A percentile compares a stretch with the other conserved stretches of the same genome.
These are phyloP conservation scores for Xylaria longipes DNA, from an alignment of 495 filamentous ascomycete genomes.

Conservation along the genomic window DNA sequence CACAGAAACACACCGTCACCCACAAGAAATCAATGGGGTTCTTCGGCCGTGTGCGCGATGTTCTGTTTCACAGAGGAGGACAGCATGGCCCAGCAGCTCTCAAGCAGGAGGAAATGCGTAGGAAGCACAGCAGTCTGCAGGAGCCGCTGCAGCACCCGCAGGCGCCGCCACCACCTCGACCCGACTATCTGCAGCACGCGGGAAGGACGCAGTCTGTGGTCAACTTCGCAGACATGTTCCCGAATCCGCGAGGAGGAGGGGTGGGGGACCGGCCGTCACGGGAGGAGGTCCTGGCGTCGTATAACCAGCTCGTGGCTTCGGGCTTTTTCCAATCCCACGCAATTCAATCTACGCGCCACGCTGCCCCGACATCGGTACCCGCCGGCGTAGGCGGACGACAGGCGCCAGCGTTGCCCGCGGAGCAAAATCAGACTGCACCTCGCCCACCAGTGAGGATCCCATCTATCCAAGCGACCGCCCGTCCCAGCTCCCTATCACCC, in stretches of 20 bases:
- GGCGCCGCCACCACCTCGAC: slow-evolving; percentile 23
- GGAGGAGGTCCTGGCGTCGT: slow-evolving; percentile 54
- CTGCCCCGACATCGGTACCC: slow-evolving; percentile 25
- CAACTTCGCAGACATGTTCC: slow-evolving; percentile 30
- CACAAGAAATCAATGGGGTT: slow-evolving; percentile 40
- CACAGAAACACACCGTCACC: slow-evolving; percentile 22
- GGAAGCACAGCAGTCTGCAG: slow-evolving; percentile 37
- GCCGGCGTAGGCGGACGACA: slow-evolving; percentile 24
- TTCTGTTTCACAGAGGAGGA: slow-evolving; percentile 25
- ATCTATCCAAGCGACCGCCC: slow-evolving; percentile 24
- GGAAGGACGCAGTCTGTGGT: slow-evolving; percentile 40
- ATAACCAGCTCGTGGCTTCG: slow-evolving; percentile 50
- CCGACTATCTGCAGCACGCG: slow-evolving; percentile 32
- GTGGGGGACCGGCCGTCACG: slow-evolving; percentile 44
- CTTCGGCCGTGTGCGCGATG: slow-evolving; percentile 38
- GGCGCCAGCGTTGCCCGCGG: slow-evolving; percentile 30
- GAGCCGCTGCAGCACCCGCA: slow-evolving; percentile 27
- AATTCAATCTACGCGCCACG: slow-evolving; percentile 54
- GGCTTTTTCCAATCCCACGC: slow-evolving; percentile 58
- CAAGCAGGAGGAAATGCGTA: slow-evolving; percentile 28
- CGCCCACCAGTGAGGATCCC: slow-evolving; percentile 30
- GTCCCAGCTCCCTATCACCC: slow-evolving; percentile 22
- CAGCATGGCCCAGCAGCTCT: not conserved
- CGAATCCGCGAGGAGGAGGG: slow-evolving; percentile 20
- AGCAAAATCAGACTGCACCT: slow-evolving; percentile 27